Conservation (phyloP, 306 rosid genomes). For the Cucurbita pepo region DNA sequence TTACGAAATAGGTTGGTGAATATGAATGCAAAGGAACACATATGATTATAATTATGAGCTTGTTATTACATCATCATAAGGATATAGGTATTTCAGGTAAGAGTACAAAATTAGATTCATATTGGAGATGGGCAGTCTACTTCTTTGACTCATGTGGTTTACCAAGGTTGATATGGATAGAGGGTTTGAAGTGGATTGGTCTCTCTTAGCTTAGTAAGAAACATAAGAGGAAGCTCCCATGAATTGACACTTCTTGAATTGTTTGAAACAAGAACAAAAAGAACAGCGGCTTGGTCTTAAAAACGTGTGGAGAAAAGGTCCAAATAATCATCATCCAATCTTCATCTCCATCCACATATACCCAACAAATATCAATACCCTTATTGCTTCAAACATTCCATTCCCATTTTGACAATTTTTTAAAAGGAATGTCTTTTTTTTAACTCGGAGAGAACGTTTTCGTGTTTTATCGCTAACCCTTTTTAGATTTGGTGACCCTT, state of each 20-base stretch:
- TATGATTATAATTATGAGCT: not conserved
- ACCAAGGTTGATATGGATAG: not conserved
- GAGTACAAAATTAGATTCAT: not conserved
- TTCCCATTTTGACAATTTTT: not conserved
- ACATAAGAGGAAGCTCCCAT: not conserved
- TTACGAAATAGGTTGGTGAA: not conserved
- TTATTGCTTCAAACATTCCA: not conserved
- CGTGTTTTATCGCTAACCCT: constrained; percentile 2
- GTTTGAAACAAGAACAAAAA: not conserved
- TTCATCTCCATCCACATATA: not conserved
- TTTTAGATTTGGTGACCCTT: not conserved
- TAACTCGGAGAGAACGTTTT: too few relatives aligned
- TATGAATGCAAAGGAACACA: not conserved
- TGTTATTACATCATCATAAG: not conserved
- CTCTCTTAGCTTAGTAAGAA: not conserved
- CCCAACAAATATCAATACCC: not conserved
- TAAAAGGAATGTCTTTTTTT: not conserved
- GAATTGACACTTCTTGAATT: constrained; percentile 1
- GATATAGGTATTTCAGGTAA: not conserved
- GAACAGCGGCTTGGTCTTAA: constrained; percentile 3
- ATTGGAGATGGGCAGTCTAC: not conserved
- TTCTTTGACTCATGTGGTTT: not conserved
- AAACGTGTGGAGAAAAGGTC: constrained; percentile 21
- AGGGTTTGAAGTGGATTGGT: not conserved
- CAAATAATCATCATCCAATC: not conserved